Conservation (phyloP, 108 stramenopile species). For the Nannochloropsis oceanica region DNA sequence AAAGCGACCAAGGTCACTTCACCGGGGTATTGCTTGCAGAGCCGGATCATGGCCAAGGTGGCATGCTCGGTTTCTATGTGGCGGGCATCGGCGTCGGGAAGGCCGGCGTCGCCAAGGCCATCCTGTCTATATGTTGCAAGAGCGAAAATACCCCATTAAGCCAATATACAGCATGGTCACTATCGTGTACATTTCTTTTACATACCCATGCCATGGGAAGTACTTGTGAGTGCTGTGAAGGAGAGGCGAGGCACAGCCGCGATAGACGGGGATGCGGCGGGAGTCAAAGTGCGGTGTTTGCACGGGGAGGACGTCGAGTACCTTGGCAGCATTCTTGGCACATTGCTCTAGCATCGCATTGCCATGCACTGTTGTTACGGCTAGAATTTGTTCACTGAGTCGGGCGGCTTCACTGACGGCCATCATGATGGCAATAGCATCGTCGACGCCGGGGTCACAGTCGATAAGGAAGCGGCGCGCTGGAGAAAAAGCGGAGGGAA, state of each 20-base stretch:
- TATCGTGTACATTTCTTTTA: not conserved
- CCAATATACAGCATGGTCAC: not conserved
- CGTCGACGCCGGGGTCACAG: not conserved
- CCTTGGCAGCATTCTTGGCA: not conserved
- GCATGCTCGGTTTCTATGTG: not conserved
- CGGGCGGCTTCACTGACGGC: not conserved
- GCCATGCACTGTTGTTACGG: not conserved
- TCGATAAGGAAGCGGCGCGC: not conserved
- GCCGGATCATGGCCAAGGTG: not conserved
- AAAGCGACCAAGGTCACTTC: not conserved
- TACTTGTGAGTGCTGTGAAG: not conserved
- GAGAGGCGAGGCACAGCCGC: not conserved
- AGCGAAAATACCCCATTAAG: not conserved
- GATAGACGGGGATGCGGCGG: not conserved
- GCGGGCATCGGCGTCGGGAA: not conserved
- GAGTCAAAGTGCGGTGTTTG: not conserved
- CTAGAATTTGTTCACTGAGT: not conserved
- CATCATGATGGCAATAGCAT: not conserved
- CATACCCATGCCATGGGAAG: not conserved
- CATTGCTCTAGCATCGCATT: not conserved
- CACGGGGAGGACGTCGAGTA: not conserved
- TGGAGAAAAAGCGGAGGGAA: not conserved
- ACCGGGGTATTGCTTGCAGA: not conserved
- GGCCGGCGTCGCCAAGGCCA: not conserved
- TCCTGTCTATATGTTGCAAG: not conserved